phyloP scores from a whole-genome alignment of 164 flowering plant species.

The Annona squamosa region DNA sequence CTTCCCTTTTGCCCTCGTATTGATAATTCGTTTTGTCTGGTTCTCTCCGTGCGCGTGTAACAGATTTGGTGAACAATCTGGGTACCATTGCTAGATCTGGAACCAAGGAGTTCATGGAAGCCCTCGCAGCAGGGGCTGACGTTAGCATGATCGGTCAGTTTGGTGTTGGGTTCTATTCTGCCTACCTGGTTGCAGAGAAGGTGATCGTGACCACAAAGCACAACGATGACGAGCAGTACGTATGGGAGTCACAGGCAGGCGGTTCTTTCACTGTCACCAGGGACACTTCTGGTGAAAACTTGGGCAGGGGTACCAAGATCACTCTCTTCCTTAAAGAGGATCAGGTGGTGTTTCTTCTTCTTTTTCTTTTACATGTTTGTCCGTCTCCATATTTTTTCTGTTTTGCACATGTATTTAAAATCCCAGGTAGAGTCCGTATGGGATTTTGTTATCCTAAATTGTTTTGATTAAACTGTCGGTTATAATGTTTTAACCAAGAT shows the following conservation, averaged over 20 bases:
- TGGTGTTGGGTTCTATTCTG: conserved; percentile 49
- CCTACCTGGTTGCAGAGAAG: conserved; percentile 45
- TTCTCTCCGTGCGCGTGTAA: background rate
- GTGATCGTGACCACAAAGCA: conserved; percentile 45
- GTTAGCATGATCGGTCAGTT: conserved; percentile 57
- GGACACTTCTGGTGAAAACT: conserved; percentile 28
- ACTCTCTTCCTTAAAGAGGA: conserved; percentile 45
- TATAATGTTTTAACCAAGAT: too few relatives aligned
- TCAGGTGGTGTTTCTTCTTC: conserved; percentile 17
- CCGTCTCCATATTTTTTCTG: background rate
- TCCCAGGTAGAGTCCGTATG: background rate
- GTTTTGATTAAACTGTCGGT: too few relatives aligned
- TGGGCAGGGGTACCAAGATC: conserved; percentile 44
- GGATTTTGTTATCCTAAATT: background rate
- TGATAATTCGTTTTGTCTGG: background rate
- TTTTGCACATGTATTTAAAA: background rate
- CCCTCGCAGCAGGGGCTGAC: conserved; percentile 40
- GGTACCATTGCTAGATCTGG: conserved; percentile 56
- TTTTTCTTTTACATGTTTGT: background rate
- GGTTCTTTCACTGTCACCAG: conserved; percentile 40
- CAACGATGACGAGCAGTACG: conserved; percentile 44
- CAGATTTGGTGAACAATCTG: conserved; percentile 46
- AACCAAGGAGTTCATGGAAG: conserved; percentile 57
- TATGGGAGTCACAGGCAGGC: conserved; percentile 49
- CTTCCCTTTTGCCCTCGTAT: background rate